Evolutionary conservation across 371 early-diverging fungal species (phyloP).

Genomic region (Mortierella sp.): DNA sequence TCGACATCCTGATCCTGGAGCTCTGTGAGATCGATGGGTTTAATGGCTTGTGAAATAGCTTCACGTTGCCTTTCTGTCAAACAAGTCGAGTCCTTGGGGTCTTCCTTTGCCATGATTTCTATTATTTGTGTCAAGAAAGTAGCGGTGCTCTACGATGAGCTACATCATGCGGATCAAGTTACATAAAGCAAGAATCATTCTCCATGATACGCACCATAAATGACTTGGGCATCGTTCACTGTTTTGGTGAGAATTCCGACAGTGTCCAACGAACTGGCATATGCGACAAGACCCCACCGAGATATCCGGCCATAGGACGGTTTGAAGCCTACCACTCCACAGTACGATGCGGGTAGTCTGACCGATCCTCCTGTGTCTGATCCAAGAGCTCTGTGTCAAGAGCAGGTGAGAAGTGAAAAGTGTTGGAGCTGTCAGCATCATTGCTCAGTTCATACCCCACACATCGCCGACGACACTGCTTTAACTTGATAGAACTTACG

Average conservation of each 20-base stretch:
- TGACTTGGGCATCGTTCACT: slow-evolving; percentile 66
- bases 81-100: slow-evolving; percentile 73
- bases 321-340: slow-evolving; percentile 94
- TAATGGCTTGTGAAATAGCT: slow-evolving; percentile 43
- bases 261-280: slow-evolving; percentile 92
- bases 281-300: slow-evolving; percentile 88
- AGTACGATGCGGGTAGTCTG: slow-evolving; percentile 93
- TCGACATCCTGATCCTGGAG: slow-evolving; percentile 22
- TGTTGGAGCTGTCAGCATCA: not conserved
- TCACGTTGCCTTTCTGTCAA: slow-evolving; percentile 56
- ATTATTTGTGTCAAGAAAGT: not conserved
- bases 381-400: slow-evolving; percentile 76
- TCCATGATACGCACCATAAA: slow-evolving; percentile 63
- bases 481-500: slow-evolving; percentile 63
- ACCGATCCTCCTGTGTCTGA: slow-evolving; percentile 97
- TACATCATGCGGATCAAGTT: not conserved
- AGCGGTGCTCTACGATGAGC: not conserved
- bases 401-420: not conserved
- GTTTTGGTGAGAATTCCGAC: slow-evolving; percentile 83
- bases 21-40: not conserved
- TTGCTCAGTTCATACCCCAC: not conserved
- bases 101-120: slow-evolving; percentile 72
- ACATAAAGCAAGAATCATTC: not conserved
- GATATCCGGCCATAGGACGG: slow-evolving; percentile 93
- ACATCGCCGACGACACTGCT: not conserved